Evolutionary conservation across 441 rosid species (phyloP).

Genomic region (Euphorbia schlechtendalii): DNA sequence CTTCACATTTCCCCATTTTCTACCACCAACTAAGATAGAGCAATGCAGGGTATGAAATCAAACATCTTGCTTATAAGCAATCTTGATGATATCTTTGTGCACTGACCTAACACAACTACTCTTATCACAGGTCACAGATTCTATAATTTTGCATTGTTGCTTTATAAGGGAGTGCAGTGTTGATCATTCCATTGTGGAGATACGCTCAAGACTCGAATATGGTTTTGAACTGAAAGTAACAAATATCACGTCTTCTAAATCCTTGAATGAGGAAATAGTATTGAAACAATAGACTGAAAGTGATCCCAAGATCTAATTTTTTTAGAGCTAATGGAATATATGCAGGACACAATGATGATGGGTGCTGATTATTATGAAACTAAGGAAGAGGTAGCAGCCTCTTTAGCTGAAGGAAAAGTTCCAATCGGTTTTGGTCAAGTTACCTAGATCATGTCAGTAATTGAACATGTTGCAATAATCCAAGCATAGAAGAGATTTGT

Average conservation of each 20-base stretch:
- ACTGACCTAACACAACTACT: constrained; percentile 7
- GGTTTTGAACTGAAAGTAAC: constrained; percentile 64
- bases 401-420: too few species aligned
- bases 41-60: constrained; percentile 48
- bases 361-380: too few species aligned
- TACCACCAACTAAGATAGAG: constrained; percentile 80
- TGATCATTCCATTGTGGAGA: too few species aligned
- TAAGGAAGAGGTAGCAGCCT: too few species aligned
- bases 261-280: neutral
- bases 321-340: too few species aligned
- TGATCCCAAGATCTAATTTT: too few species aligned
- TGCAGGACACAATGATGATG: too few species aligned
- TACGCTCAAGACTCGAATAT: constrained; percentile 73
- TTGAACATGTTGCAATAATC: too few species aligned
- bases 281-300: neutral
- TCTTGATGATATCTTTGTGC: constrained; percentile 8
- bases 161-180: constrained; percentile 73
- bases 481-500: too few species aligned
- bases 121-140: constrained; percentile 40
- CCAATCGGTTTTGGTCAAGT: too few species aligned
- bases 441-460: too few species aligned
- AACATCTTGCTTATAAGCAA: neutral
- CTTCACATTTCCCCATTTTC: constrained; percentile 74
- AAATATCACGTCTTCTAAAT: neutral
- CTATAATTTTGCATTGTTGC: constrained; percentile 75